Percentiles rank a stretch among this genome's conserved stretches.
Conservation (phyloP, 768 basidiomycete genomes). For the Tulasnella sp. region DNA sequence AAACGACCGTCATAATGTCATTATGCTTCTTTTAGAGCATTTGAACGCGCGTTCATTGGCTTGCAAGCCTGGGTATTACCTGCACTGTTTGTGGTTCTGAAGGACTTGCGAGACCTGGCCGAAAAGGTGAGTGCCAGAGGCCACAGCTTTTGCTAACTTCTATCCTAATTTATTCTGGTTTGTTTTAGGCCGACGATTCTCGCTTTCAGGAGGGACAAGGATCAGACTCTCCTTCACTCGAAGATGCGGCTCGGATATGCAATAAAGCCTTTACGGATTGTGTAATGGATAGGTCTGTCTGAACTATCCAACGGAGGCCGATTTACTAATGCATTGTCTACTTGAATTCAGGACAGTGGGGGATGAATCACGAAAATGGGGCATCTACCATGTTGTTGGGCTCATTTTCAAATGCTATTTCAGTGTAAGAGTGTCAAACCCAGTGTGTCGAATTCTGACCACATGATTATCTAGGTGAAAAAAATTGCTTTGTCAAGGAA, state of each 20-base stretch:
- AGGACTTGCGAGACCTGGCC: constrained; percentile 80
- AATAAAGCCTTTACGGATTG: constrained; percentile 88
- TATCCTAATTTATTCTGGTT: background rate
- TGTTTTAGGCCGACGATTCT: constrained; percentile 37
- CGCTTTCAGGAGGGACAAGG: constrained; percentile 46
- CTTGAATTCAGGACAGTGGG: constrained; percentile 8
- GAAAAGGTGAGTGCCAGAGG: constrained; percentile 49
- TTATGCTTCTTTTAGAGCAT: constrained; percentile 45
- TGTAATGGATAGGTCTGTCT: constrained; percentile 68
- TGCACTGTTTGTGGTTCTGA: constrained; percentile 72
- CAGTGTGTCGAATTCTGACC: background rate
- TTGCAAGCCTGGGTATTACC: constrained; percentile 86
- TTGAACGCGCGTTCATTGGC: constrained; percentile 72
- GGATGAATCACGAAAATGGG: constrained; percentile 74
- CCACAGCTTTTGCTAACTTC: background rate
- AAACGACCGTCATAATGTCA: background rate
- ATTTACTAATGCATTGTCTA: background rate
- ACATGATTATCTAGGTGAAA: constrained; percentile 57
- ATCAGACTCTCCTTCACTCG: constrained; percentile 57
- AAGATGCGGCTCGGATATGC: constrained; percentile 80
- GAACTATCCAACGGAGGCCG: constrained; percentile 34
- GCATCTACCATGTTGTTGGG: constrained; percentile 87
- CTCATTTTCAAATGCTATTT: constrained; percentile 93
- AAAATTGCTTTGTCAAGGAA: constrained; percentile 89
- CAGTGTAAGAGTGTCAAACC: constrained; percentile 51